phyloP scores from a whole-genome alignment of 2,329 filamentous ascomycete species.

The Fusarium temperatum region DNA sequence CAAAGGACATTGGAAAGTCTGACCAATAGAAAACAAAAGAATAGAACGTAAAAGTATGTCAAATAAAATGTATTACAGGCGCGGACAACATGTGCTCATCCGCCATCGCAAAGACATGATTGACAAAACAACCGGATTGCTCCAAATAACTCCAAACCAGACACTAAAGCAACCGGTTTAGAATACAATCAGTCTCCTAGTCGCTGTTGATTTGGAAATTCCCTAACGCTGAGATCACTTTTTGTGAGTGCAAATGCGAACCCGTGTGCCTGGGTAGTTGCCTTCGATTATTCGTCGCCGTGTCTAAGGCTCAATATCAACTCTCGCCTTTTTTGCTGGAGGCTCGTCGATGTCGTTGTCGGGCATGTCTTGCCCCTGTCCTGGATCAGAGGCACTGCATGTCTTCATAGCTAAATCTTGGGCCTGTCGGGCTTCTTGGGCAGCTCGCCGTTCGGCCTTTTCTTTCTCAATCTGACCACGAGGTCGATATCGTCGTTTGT shows the following conservation, averaged over 20 bases:
- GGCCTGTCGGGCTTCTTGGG: constrained; percentile 3
- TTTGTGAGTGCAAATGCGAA: background rate
- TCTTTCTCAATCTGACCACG: constrained; percentile 32
- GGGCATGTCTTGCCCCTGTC: background rate
- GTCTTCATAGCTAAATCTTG: background rate
- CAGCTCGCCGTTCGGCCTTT: constrained; percentile 19
- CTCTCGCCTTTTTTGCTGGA: background rate
- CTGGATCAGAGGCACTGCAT: background rate
- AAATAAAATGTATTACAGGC: background rate
- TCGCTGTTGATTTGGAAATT: background rate
- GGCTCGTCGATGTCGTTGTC: background rate
- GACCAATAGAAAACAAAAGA: constrained; percentile 8
- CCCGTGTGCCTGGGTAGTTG: background rate
- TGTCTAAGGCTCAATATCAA: background rate
- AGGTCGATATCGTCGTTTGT: constrained; percentile 38
- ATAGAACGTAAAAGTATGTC: background rate
- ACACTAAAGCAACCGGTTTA: background rate
- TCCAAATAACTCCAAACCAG: background rate
- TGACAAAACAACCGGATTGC: background rate
- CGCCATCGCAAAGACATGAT: background rate
- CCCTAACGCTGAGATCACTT: background rate
- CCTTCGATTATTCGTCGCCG: background rate
- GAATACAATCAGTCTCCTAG: background rate
- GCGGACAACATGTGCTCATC: background rate
- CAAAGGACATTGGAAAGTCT: constrained; percentile 55